Evolutionary conservation across 1,284 basidiomycete genomes (phyloP), one percentile per base, ranked within the genome.

Genomic region (Veloboletus limbatus): DNA sequence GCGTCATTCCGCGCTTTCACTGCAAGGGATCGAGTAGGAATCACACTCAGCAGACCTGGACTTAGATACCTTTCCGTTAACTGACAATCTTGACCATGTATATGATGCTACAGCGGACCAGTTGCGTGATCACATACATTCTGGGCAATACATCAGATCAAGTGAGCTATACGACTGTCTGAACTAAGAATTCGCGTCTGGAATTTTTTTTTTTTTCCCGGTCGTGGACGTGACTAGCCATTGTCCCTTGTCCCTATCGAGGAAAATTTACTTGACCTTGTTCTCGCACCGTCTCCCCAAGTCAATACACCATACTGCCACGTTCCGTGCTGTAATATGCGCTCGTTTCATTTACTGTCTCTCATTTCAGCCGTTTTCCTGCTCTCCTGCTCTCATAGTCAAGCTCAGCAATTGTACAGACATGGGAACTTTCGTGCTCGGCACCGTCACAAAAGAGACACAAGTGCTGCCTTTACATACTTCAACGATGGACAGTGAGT

Each of bases 401-500:
- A 42, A 39, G 55, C 61, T 40, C 35, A 43, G 20, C 39, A 40
- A 36, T 22, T 25, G 14, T n/a, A 43, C 21, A 25, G 31, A 34
- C 62, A 52, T 26, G 49, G 46, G 13, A 47, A 37, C 1, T 11
- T 35, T 33, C 47, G 32, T 13, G 37, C 40, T 41, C 49, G 47
- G 32, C 51, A 48, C 36, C 47, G 40, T 42, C 20, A 52, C 18
- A 65, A 54, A 50, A 58, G 63, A 43, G 51, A 51, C 16, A 16
- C 28, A 35, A 52, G 49, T 24, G 54, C 10, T 27, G 17, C 22
- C 26, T 60, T 67, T 22, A 67, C 61, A 48, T 66, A 58, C 36
- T 63, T 65, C 22, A 3, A 5, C 1, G 59, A 59, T 28, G 61
- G 61, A 45, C 37, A 11, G 61, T 67, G 27, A 51, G 61, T 52